Conservation (phyloP, 352 stramenopile species). For the Phytophthora pluvialis region DNA sequence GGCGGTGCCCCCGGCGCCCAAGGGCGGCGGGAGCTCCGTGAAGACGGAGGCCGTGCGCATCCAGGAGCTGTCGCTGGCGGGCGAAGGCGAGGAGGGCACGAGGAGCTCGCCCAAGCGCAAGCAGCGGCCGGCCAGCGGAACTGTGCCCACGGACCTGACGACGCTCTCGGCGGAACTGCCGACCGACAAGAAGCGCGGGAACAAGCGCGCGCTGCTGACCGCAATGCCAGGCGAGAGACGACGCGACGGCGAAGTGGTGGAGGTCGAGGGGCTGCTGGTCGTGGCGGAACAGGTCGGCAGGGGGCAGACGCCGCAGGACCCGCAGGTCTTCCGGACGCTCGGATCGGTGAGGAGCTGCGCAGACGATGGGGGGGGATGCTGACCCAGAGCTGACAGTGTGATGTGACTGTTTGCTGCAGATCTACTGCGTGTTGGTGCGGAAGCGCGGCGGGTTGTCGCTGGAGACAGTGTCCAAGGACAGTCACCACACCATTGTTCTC, state of each 20-base stretch:
- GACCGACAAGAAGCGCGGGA: slow-evolving; percentile 43
- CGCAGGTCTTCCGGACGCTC: slow-evolving; percentile 44
- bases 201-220: slow-evolving; percentile 48
- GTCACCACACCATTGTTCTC: slow-evolving; percentile 43
- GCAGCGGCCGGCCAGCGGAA: slow-evolving; percentile 22
- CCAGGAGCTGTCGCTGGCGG: slow-evolving; percentile 46
- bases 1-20: slow-evolving; percentile 11
- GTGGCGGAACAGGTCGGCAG: slow-evolving; percentile 54
- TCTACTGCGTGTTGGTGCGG: slow-evolving; percentile 52
- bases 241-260: slow-evolving; percentile 42
- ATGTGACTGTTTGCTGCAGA: slow-evolving; percentile 34
- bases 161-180: slow-evolving; percentile 7
- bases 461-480: slow-evolving; percentile 48
- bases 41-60: slow-evolving; percentile 39
- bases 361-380: neutral
- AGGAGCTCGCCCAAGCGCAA: slow-evolving; percentile 37
- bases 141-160: slow-evolving; percentile 22
- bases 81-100: slow-evolving; percentile 2
- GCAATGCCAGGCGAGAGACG: slow-evolving; percentile 22
- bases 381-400: slow-evolving; percentile 19
- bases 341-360: slow-evolving; percentile 44
- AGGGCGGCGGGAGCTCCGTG: slow-evolving; percentile 11
- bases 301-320: slow-evolving; percentile 2
- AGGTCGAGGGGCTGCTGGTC: slow-evolving; percentile 54
- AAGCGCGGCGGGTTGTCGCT: slow-evolving; percentile 44